Evolutionary conservation across 345 rosid species (phyloP), one percentile per base, ranked within the genome.

Genomic region (Diplotaxis tenuifolia): DNA sequence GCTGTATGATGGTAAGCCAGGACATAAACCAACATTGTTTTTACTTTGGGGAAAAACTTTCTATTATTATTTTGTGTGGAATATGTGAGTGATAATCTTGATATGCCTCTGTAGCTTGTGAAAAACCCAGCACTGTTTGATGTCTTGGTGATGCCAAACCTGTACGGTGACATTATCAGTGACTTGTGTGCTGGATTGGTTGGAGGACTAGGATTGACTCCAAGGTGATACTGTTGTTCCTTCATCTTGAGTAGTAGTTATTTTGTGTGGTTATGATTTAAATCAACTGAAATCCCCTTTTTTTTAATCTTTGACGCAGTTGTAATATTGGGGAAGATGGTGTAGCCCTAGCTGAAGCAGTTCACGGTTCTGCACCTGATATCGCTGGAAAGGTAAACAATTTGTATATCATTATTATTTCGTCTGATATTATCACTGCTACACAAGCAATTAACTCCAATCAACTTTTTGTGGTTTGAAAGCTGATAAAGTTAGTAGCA

Each of bases 361-460:
- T 96, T 7, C 99, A 96, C 71, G 99, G 99, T 63, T 96, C 99
- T 62, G 99, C 99, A 29, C 99, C 99, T 78, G 98, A 96, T 83
- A 96, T 96, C 64, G 97, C 99, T 36, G 99, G 99, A 71, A 96
- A 90, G 88, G 97, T 96, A 54, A 22, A 22, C 59, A 22, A 22
- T 54, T 20, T 10, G 0, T 52, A 9, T 7, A 18, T 52, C 56
- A 1, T 21, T 34, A n/a, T n/a, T n/a, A 52, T 52, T 18, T 18
- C 20, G 9, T 47, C 54, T 7, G 22, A 21, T 53, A 10, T 53
- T 21, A 10, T 21, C 8, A 53, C 28, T 53, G 16, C 29, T 54
- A 54, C 40, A 23, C 1, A 69, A 36, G 23, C 28, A 70, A 15
- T n/a, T n/a, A n/a, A n/a, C n/a, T n/a, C n/a, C n/a, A n/a, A n/a